Percentiles rank a stretch among this genome's conserved stretches.
Conservation (phyloP, 2,329 filamentous ascomycete genomes). For the Diaporthe helianthi region DNA sequence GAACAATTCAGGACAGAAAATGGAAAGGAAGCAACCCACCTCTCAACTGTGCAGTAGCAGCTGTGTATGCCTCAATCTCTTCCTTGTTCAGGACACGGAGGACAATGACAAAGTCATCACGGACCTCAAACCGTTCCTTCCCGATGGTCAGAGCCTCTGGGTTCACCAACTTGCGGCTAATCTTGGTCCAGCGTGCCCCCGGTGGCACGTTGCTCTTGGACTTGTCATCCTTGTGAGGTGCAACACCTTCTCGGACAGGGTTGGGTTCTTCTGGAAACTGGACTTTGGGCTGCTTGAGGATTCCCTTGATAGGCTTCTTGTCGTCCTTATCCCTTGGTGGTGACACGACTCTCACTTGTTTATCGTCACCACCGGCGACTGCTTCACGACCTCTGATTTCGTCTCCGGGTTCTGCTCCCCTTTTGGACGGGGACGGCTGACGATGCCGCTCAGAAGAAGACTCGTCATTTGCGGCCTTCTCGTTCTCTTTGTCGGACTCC, state of each 20-base stretch:
- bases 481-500: constrained; percentile 40
- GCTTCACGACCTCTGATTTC: constrained; percentile 53
- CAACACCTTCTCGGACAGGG: constrained; percentile 86
- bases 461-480: constrained; percentile 36
- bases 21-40: constrained; percentile 57
- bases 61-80: constrained; percentile 87
- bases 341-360: constrained; percentile 72
- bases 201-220: constrained; percentile 75
- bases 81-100: constrained; percentile 85
- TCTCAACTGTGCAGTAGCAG: constrained; percentile 81
- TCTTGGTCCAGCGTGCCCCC: constrained; percentile 91
- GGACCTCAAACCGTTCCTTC: constrained; percentile 90
- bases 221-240: constrained; percentile 88
- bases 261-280: constrained; percentile 89
- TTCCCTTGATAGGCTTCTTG: constrained; percentile 77
- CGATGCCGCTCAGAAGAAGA: constrained; percentile 37
- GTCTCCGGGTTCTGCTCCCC: constrained; percentile 36
- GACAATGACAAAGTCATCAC: constrained; percentile 94
- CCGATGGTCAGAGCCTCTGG: constrained; percentile 84
- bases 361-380: constrained; percentile 48
- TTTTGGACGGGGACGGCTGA: constrained; percentile 12
- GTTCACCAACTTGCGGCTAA: constrained; percentile 86
- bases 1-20: constrained; percentile 27
- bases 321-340: constrained; percentile 71
- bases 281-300: constrained; percentile 80